phyloP scores from a whole-genome alignment of 352 stramenopile genomes.

The Pythium biforme region DNA sequence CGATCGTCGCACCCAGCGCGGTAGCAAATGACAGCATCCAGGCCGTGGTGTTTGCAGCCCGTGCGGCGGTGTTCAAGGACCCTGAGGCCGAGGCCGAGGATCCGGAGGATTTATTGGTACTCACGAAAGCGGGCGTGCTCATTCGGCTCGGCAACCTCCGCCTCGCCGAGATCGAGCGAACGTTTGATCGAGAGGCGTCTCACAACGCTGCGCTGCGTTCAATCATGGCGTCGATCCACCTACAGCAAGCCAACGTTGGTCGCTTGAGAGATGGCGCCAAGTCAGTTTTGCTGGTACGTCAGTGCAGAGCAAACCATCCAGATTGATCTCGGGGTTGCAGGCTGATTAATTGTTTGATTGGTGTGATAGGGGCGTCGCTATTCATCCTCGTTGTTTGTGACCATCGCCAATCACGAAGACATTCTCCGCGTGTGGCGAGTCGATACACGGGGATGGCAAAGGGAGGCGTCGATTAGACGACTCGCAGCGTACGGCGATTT shows the following conservation, averaged over 20 bases:
- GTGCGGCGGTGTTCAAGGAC: not conserved
- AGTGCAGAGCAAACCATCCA: not conserved
- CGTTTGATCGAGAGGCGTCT: conserved; percentile 11
- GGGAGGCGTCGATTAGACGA: conserved; percentile 6
- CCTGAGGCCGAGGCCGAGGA: not conserved
- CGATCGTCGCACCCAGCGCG: conserved; percentile 18
- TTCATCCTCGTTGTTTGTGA: conserved; percentile 25
- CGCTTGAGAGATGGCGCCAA: conserved; percentile 1
- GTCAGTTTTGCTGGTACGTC: conserved; percentile 26
- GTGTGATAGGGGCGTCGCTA: conserved; percentile 23
- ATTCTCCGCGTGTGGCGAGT: conserved; percentile 26
- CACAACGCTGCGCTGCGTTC: conserved; percentile 16
- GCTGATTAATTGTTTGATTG: not conserved
- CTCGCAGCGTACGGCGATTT: conserved; percentile 8
- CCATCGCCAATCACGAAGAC: conserved; percentile 25
- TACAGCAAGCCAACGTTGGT: conserved; percentile 26
- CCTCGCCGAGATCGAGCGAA: conserved; percentile 24
- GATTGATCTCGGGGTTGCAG: not conserved
- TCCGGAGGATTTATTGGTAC: conserved; percentile 28
- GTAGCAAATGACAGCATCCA: conserved; percentile 21
- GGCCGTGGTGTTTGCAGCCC: conserved; percentile 22
- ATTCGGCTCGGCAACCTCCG: conserved; percentile 27
- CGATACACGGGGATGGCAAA: conserved; percentile 9
- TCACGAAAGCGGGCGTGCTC: conserved; percentile 24
- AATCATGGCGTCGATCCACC: conserved; percentile 23